Percentiles rank a stretch among this genome's conserved stretches.
Conservation (phyloP, 352 stramenopile species). For the Pythium aristosporum region DNA sequence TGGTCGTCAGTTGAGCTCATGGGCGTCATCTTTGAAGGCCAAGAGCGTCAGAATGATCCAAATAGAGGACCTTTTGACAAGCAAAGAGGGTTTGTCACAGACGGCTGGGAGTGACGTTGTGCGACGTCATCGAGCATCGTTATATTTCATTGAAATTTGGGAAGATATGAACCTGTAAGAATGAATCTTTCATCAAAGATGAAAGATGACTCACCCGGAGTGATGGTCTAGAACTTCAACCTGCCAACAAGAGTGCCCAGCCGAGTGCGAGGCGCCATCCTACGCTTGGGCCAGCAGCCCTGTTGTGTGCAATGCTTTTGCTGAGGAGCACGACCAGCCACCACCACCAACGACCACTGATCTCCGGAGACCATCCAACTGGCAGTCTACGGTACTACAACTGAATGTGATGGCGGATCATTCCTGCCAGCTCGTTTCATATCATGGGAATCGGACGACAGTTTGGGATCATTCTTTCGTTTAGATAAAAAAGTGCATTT, state of each 20-base stretch:
- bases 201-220: conserved; percentile 2
- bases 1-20: background rate
- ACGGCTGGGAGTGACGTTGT: background rate
- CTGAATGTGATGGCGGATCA: too few species aligned
- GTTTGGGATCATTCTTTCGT: background rate
- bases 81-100: conserved; percentile 7
- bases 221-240: conserved; percentile 10
- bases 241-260: too few species aligned
- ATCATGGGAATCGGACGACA: background rate
- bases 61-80: conserved; percentile 13
- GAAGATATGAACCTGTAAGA: background rate
- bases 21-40: conserved; percentile 10
- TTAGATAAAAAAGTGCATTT: background rate
- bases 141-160: background rate
- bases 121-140: background rate
- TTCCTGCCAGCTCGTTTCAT: too few species aligned
- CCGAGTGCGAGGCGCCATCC: too few species aligned
- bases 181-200: conserved; percentile 2
- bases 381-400: too few species aligned
- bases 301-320: too few species aligned
- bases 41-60: conserved; percentile 8
- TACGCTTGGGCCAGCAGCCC: too few species aligned
- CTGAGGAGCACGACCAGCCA: too few species aligned
- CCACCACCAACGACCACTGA: too few species aligned
- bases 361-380: too few species aligned